Conservation (phyloP, 306 rosid genomes). For the Psophocarpus tetragonolobus region DNA sequence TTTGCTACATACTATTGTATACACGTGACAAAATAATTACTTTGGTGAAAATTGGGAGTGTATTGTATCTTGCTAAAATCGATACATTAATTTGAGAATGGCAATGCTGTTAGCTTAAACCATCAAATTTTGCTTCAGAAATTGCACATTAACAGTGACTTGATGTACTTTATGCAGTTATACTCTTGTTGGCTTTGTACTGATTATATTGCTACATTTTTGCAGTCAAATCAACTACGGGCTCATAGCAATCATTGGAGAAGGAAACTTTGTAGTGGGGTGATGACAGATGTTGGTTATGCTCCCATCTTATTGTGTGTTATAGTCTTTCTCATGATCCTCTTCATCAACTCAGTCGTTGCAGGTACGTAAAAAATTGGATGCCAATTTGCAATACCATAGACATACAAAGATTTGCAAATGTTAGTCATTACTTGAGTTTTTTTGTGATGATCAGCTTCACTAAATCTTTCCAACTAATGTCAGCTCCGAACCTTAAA, state of each 20-base stretch:
- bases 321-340: slow-evolving; percentile 53
- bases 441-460: slow-evolving; percentile 35
- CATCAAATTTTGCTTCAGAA: slow-evolving; percentile 6
- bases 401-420: neutral
- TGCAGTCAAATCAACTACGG: slow-evolving; percentile 74
- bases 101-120: neutral
- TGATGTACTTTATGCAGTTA: slow-evolving; percentile 33
- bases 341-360: slow-evolving; percentile 78
- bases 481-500: slow-evolving; percentile 70
- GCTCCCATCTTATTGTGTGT: slow-evolving; percentile 72
- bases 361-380: slow-evolving; percentile 55
- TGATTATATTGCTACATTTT: slow-evolving; percentile 34
- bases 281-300: slow-evolving; percentile 62
- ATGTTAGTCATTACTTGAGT: neutral
- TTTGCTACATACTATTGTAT: slow-evolving; percentile 7
- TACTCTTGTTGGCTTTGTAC: slow-evolving; percentile 12
- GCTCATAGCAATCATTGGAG: slow-evolving; percentile 52
- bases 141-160: neutral
- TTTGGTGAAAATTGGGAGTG: neutral
- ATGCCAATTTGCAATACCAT: slow-evolving; percentile 27
- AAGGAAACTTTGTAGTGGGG: slow-evolving; percentile 54
- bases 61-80: neutral
- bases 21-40: slow-evolving; percentile 14
- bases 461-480: slow-evolving; percentile 42
- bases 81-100: slow-evolving; percentile 29